phyloP scores from a whole-genome alignment of 768 basidiomycete species.

The Agrocybe praecox region DNA sequence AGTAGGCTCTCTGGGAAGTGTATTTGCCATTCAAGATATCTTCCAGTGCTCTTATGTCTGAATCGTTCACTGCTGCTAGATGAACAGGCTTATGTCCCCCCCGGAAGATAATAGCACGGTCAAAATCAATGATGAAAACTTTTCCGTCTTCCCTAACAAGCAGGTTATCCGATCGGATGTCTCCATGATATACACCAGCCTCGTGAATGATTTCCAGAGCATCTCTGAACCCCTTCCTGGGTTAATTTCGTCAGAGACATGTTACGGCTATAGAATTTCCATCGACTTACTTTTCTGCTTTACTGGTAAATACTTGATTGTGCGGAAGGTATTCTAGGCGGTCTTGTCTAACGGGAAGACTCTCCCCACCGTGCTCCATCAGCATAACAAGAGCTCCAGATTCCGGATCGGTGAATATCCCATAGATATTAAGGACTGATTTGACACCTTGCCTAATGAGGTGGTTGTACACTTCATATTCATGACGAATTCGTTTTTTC shows the following conservation, averaged over 20 bases:
- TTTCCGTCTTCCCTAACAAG: neutral
- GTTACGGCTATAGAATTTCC: neutral
- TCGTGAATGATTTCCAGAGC: neutral
- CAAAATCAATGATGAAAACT: constrained; percentile 1
- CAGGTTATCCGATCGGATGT: neutral
- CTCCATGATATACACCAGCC: neutral
- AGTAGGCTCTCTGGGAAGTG: no score
- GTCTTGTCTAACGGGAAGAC: neutral
- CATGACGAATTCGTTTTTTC: constrained; percentile 12
- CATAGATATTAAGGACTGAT: constrained; percentile 14
- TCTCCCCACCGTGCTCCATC: constrained; percentile 10
- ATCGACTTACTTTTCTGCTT: neutral
- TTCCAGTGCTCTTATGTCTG: no score
- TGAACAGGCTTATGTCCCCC: neutral
- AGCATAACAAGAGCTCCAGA: constrained; percentile 12
- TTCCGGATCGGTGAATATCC: constrained; percentile 11
- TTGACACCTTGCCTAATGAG: constrained; percentile 5
- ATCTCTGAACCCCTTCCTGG: neutral
- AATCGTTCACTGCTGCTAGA: no score
- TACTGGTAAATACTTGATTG: neutral
- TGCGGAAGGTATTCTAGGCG: no score
- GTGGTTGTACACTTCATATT: constrained; percentile 17
- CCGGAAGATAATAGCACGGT: no score
- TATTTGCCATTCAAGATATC: no score
- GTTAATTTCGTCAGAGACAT: neutral